Evolutionary conservation across 129 eudicot genomes (phyloP).

Genomic region (Flaveria bidentis): DNA sequence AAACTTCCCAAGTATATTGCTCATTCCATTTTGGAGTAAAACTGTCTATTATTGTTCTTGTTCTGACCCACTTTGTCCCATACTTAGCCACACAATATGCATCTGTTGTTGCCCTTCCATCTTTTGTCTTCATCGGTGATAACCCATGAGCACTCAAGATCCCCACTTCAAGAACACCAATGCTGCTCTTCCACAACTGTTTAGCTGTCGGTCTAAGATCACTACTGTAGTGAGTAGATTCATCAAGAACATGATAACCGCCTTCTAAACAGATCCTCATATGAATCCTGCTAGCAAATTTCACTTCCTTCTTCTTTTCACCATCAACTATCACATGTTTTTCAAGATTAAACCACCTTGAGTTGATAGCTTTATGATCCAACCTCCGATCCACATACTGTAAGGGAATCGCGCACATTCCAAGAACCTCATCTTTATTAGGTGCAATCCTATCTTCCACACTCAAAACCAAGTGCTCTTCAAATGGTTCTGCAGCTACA

Average conservation of each 20-base stretch:
- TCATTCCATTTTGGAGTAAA: constrained; percentile 65
- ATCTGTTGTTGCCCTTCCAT: constrained; percentile 64
- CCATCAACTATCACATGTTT: constrained; percentile 60
- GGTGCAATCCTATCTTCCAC: constrained; percentile 65
- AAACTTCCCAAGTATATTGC: constrained; percentile 73
- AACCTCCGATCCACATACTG: constrained; percentile 60
- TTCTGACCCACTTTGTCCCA: constrained; percentile 65
- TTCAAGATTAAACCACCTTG: constrained; percentile 64
- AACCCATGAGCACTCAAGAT: constrained; percentile 56
- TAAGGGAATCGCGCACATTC: constrained; percentile 55
- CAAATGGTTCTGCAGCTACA: constrained; percentile 71
- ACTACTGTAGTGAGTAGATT: constrained; percentile 67
- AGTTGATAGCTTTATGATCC: constrained; percentile 50
- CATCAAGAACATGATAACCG: constrained; percentile 69
- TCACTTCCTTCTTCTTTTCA: constrained; percentile 63
- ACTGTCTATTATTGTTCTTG: constrained; percentile 65
- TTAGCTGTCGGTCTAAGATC: constrained; percentile 67
- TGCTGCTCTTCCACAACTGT: constrained; percentile 64
- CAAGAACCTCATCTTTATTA: constrained; percentile 52
- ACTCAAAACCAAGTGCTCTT: constrained; percentile 57
- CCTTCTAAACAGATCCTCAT: constrained; percentile 64
- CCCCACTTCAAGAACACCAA: constrained; percentile 66
- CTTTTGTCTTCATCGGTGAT: constrained; percentile 59
- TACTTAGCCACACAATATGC: constrained; percentile 72
- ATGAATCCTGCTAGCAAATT: constrained; percentile 61